Evolutionary conservation across 441 rosid species (phyloP).

Genomic region (Populus hybrid): DNA sequence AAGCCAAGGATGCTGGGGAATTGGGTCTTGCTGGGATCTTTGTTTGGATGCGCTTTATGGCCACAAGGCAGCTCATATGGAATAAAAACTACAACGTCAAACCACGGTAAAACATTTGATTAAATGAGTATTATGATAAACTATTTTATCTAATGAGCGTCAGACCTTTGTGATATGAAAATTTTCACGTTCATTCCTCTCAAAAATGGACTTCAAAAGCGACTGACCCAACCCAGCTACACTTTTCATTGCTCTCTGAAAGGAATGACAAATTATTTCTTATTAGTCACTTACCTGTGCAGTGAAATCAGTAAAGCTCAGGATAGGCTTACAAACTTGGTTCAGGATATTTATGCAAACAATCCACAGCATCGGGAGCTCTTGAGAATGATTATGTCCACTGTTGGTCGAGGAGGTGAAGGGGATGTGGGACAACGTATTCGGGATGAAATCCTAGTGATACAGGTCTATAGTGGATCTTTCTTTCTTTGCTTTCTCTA

Average conservation of each 20-base stretch:
- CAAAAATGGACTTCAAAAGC: constrained; percentile 3
- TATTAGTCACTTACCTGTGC: constrained; percentile 18
- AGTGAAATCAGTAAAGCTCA: constrained; percentile 98
- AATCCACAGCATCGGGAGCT: constrained; percentile 73
- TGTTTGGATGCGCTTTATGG: constrained; percentile 99
- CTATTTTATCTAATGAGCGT: not conserved
- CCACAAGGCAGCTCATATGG: constrained; percentile 96
- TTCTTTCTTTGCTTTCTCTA: constrained; percentile 14
- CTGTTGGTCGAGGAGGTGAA: constrained; percentile 99
- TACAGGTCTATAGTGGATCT: constrained; percentile 62
- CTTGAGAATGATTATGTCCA: constrained; percentile 84
- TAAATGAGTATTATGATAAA: constrained; percentile 9
- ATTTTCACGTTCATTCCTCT: constrained; percentile 1
- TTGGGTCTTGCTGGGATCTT: constrained; percentile 85
- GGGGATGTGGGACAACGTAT: constrained; percentile 99
- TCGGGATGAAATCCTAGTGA: constrained; percentile 95
- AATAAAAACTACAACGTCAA: constrained; percentile 98
- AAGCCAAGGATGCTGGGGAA: constrained; percentile 72
- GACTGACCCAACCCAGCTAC: not conserved
- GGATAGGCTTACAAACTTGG: constrained; percentile 85
- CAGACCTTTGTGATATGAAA: not conserved
- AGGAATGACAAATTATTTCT: not conserved
- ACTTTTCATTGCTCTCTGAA: not conserved
- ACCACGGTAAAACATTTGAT: constrained; percentile 67
- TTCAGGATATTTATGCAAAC: constrained; percentile 58